phyloP scores from a whole-genome alignment of 106 monocot genomes.

The Allium cepa region DNA sequence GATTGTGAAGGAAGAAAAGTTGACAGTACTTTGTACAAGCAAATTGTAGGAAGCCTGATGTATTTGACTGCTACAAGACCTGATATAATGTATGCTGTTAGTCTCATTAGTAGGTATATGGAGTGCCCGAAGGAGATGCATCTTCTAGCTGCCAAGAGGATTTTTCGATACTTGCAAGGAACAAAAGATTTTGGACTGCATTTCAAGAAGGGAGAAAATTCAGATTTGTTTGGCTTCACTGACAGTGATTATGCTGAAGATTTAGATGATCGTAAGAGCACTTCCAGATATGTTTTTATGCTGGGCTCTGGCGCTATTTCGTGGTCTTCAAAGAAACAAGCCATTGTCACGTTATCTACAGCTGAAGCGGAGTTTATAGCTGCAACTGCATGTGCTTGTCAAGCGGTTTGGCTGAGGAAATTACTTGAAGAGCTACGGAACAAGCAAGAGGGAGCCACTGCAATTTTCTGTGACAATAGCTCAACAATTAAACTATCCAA shows the following conservation, averaged over 20 bases:
- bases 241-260: neutral
- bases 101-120: neutral
- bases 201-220: no score
- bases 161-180: no score
- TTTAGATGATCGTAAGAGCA: neutral
- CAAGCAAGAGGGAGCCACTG: neutral
- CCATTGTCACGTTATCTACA: neutral
- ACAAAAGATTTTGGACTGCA: no score
- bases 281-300: neutral
- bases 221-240: neutral
- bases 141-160: neutral
- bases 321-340: constrained; percentile 1
- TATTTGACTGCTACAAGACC: neutral
- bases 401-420: neutral
- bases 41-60: constrained; percentile 1
- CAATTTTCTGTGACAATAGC: constrained; percentile 1
- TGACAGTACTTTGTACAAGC: neutral
- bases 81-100: neutral
- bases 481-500: constrained; percentile 1
- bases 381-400: neutral
- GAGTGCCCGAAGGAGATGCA: neutral
- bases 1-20: no score
- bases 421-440: neutral
- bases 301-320: neutral
- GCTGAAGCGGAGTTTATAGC: constrained; percentile 1